These are phyloP conservation scores for Marvania coccoides DNA, from an alignment of 139 green algal genomes.

Conservation along the genomic window DNA sequence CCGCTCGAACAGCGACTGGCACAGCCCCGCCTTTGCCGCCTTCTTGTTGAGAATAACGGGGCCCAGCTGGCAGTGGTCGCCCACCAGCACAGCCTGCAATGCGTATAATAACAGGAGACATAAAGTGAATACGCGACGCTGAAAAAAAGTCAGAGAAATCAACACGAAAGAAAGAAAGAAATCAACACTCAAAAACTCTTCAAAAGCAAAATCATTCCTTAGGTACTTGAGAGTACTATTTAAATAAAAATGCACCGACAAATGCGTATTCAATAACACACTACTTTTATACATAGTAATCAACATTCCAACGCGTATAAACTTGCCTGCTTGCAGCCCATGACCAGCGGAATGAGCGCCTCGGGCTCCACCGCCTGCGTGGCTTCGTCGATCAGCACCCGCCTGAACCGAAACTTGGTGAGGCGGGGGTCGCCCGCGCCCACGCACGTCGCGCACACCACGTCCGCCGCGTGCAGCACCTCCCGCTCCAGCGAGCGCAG, in stretches of 20 bases:
- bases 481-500: slow-evolving; percentile 68
- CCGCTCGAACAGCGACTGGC: slow-evolving; percentile 90
- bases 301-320: no score
- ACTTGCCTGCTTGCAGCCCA: slow-evolving; percentile 91
- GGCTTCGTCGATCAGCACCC: slow-evolving; percentile 89
- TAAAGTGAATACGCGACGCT: no score
- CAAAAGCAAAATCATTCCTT: no score
- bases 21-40: slow-evolving; percentile 78
- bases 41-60: slow-evolving; percentile 85
- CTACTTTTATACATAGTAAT: no score
- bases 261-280: no score
- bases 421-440: slow-evolving; percentile 86
- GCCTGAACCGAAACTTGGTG: slow-evolving; percentile 70
- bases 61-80: slow-evolving; percentile 95
- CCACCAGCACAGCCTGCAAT: slow-evolving; percentile 80
- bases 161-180: no score
- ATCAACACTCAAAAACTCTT: no score
- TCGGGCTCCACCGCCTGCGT: slow-evolving; percentile 94
- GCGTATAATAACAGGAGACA: neutral
- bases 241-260: no score
- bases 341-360: slow-evolving; percentile 89
- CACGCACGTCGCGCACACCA: slow-evolving; percentile 89
- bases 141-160: no score
- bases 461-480: slow-evolving; percentile 72
- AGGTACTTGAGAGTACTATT: no score